These are phyloP conservation scores for Avena insularis DNA, from an alignment of 176 grass and related monocot species.

Conservation along the genomic window DNA sequence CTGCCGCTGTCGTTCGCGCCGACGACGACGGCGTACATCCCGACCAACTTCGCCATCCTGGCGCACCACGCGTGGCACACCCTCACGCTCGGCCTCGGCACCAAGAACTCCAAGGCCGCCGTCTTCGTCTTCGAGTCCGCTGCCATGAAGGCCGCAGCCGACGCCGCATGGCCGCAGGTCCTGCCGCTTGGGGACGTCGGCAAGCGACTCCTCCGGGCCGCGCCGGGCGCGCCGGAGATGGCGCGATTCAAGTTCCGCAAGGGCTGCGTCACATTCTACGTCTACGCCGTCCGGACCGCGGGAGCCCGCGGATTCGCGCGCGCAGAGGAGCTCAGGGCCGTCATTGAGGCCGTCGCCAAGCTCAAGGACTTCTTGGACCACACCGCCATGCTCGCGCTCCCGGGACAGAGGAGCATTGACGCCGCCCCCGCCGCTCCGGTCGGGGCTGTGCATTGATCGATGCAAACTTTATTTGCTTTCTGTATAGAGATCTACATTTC, in stretches of 20 bases:
- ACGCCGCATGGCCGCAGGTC: conserved; percentile 73
- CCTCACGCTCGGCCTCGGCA: conserved; percentile 87
- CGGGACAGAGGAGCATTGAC: conserved; percentile 79
- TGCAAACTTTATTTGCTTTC: background rate
- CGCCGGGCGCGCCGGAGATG: conserved; percentile 67
- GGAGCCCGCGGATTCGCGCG: conserved; percentile 74
- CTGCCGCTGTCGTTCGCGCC: conserved; percentile 68
- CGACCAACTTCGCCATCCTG: conserved; percentile 96
- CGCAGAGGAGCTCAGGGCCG: conserved; percentile 71
- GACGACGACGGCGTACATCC: conserved; percentile 80
- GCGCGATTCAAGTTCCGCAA: conserved; percentile 95
- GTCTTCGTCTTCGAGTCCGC: conserved; percentile 93
- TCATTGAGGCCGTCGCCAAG: conserved; percentile 76
- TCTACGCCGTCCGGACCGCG: conserved; percentile 74
- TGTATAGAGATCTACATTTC: conserved; percentile 34
- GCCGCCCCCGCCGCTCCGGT: conserved; percentile 28
- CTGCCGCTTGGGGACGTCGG: conserved; percentile 85
- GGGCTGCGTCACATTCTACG: conserved; percentile 95
- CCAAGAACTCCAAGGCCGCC: conserved; percentile 85
- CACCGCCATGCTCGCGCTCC: conserved; percentile 91
- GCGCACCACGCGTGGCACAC: conserved; percentile 98
- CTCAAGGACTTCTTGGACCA: conserved; percentile 95
- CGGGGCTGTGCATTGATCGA: conserved; percentile 39
- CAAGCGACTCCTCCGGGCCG: conserved; percentile 67
- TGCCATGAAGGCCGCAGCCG: conserved; percentile 72